Evolutionary conservation across 2,329 filamentous ascomycete species (phyloP).

Genomic region (Periglandula ipomoeae): DNA sequence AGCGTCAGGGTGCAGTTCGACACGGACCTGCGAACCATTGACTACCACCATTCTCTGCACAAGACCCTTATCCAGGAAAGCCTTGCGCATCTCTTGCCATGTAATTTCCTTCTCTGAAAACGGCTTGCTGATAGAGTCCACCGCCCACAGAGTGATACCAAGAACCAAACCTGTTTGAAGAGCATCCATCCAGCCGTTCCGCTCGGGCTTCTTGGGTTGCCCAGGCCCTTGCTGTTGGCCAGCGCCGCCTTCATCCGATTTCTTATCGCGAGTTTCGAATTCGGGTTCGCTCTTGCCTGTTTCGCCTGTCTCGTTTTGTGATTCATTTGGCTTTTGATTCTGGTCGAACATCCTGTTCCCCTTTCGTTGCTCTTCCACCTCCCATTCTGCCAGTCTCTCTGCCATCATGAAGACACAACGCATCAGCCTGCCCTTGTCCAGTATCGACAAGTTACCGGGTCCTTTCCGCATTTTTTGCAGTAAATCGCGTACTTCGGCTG

Average conservation of each 20-base stretch:
- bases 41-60: conserved; percentile 88
- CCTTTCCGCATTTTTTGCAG: conserved; percentile 42
- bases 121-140: conserved; percentile 31
- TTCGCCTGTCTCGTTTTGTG: conserved; percentile 12
- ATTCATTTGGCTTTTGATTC: conserved; percentile 15
- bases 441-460: conserved; percentile 42
- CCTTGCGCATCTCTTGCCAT: conserved; percentile 91
- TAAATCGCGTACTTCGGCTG: conserved; percentile 54
- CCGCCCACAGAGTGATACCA: conserved; percentile 45
- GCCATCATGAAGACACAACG: conserved; percentile 27
- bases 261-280: conserved; percentile 11
- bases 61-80: conserved; percentile 90
- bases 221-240: conserved; percentile 21
- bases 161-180: conserved; percentile 28
- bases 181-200: conserved; percentile 26
- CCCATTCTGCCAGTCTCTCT: conserved; percentile 24
- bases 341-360: conserved; percentile 14
- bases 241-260: conserved; percentile 14
- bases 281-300: conserved; percentile 12
- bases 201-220: conserved; percentile 24
- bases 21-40: conserved; percentile 61
- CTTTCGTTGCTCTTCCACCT: conserved; percentile 13
- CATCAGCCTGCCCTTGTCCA: conserved; percentile 29
- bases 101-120: conserved; percentile 67
- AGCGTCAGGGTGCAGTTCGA: conserved; percentile 70